Base-by-base conservation (phyloP, 208 protist genomes). In the Leishmania major region DNA sequence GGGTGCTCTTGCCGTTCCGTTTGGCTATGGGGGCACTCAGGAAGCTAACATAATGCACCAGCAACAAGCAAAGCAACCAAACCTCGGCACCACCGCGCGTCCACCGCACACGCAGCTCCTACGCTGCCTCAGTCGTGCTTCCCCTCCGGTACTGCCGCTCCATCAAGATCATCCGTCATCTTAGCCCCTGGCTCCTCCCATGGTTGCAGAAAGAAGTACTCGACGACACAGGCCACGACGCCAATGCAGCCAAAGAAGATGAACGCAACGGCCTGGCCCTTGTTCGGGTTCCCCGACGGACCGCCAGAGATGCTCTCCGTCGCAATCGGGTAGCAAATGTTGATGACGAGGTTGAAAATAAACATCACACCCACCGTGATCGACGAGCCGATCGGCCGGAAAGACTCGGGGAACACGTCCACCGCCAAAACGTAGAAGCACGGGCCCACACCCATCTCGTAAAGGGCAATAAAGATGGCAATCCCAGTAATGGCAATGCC, bases 221-320 rank as follows among this genome's bases (percentile, higher is more conserved):
- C 82, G 60, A 94, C 75, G 49, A 90, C 83, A n/a, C 85, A 86
- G 60, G 87, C 84, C 8, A 89, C 67, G 1, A 89, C 62, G 28
- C 89, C 91, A 71, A 90, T 84, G 74, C 81, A 77, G 40, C 89
- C 91, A 71, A 94, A 94, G 75, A 94, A 87, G 37, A 94, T 92
- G 82, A 94, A 93, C 10, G 82, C 81, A 25, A 93, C 67, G 1
- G 88, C 49, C 87, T 92, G 87, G n/a, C 91, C 91, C 82, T 92
- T 94, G 75, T 94, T 82, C 77, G 82, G 89, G 75, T 92, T 82
- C 19, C 88, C 89, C 7, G 86, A 90, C 40, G 88, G 80, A 69
- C 91, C 91, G 51, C 91, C 91, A 49, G 91, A 93, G 37, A 94
- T 93, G 49, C 70, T 83, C 85, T 93, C 88, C 72, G 82, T 87